Percentiles rank a stretch among this genome's conserved stretches.
Conservation (phyloP, 2,329 filamentous ascomycete species). For the Ophiostoma tasmaniense region DNA sequence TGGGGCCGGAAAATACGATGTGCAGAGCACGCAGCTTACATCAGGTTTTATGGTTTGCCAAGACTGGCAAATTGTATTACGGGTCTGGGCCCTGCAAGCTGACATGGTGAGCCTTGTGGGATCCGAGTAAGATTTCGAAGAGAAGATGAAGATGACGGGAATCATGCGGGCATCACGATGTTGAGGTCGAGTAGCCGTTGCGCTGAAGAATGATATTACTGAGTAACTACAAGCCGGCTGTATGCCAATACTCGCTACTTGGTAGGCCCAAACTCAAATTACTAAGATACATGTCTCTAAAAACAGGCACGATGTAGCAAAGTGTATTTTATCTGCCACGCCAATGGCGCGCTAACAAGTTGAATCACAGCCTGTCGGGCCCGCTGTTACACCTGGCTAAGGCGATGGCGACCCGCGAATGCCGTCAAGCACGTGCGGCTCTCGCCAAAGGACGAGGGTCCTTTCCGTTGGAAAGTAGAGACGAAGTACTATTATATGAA, state of each 20-base stretch:
- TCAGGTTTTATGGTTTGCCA: background rate
- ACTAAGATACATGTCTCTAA: background rate
- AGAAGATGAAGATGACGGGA: background rate
- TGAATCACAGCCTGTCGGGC: background rate
- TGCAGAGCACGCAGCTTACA: background rate
- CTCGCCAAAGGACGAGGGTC: background rate
- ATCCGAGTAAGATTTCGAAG: background rate
- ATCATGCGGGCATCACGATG: background rate
- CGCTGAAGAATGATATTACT: background rate
- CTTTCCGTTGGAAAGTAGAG: background rate
- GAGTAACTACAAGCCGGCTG: background rate
- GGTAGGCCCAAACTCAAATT: background rate
- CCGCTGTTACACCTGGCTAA: background rate
- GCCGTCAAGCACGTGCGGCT: background rate
- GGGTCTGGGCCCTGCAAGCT: background rate
- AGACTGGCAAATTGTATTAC: background rate
- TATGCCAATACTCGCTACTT: background rate
- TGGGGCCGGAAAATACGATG: constrained; percentile 1
- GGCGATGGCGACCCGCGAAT: background rate
- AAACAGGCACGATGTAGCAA: background rate
- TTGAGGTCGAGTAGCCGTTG: background rate
- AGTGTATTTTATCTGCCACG: background rate
- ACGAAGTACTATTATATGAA: background rate
- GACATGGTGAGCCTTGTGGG: background rate
- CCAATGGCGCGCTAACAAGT: background rate